Conservation (phyloP, 345 rosid species). For the Brassica carinata region DNA sequence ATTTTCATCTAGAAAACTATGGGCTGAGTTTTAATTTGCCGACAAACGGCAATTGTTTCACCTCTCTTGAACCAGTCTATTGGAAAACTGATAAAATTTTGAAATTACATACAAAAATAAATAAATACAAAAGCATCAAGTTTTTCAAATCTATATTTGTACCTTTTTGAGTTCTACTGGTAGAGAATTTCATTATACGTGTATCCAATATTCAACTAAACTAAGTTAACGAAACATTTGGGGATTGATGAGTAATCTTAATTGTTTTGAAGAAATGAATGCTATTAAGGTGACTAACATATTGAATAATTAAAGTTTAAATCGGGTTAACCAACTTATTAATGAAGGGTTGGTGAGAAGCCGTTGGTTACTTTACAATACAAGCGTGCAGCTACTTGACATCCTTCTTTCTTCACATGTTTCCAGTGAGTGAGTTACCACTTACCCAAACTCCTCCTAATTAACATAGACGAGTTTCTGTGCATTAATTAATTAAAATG, state of each 20-base stretch:
- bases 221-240: neutral
- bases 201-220: neutral
- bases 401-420: slow-evolving; percentile 36
- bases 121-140: neutral
- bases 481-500: neutral
- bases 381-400: slow-evolving; percentile 30
- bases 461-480: neutral
- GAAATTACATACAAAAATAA: too few species aligned
- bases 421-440: slow-evolving; percentile 29
- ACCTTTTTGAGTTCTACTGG: neutral
- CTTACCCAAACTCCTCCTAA: slow-evolving; percentile 25
- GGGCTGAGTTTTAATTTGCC: neutral
- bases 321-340: slow-evolving; percentile 10
- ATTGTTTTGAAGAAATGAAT: neutral
- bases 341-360: slow-evolving; percentile 42
- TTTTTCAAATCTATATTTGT: neutral
- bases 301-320: neutral
- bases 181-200: neutral
- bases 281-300: slow-evolving; percentile 12
- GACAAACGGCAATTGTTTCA: neutral
- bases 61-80: neutral
- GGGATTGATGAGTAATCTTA: slow-evolving; percentile 21
- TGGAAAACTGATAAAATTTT: neutral
- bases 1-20: neutral
- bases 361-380: slow-evolving; percentile 22